A percentile compares a stretch with the other conserved stretches of the same genome.
These are phyloP conservation scores for Akanthomyces lecanii DNA, from an alignment of 2,329 filamentous ascomycete genomes.

Conservation along the genomic window DNA sequence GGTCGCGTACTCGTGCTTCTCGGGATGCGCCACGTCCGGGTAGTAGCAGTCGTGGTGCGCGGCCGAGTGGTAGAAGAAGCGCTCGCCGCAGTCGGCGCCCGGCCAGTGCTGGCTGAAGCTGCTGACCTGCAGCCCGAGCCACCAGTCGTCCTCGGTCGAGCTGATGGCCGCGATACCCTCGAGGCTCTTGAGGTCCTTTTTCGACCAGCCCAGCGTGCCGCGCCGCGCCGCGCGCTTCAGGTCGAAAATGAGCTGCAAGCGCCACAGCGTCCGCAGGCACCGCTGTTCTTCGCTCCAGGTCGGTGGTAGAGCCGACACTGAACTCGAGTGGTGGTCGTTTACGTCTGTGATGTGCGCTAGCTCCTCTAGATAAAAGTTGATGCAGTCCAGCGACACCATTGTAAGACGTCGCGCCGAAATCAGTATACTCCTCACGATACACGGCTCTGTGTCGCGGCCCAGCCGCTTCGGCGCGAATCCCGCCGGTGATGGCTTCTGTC, in stretches of 20 bases:
- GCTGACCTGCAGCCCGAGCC: slow-evolving; percentile 13
- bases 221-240: slow-evolving; percentile 7
- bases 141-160: slow-evolving; percentile 13
- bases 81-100: slow-evolving; percentile 4
- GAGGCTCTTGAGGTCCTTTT: neutral
- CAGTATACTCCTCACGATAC: slow-evolving; percentile 4
- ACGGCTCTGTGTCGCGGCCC: neutral
- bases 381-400: neutral
- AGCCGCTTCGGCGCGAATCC: slow-evolving; percentile 5
- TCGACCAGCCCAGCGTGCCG: slow-evolving; percentile 6
- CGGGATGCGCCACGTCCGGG: slow-evolving; percentile 12
- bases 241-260: slow-evolving; percentile 9
- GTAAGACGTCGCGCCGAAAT: slow-evolving; percentile 6
- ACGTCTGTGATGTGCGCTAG: neutral
- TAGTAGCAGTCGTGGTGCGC: slow-evolving; percentile 15
- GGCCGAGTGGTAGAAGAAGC: slow-evolving; percentile 15
- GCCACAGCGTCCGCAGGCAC: slow-evolving; percentile 7
- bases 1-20: slow-evolving; percentile 12
- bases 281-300: slow-evolving; percentile 13
- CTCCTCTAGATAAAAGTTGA: neutral
- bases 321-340: neutral
- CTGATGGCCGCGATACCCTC: slow-evolving; percentile 4
- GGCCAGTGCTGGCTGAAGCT: slow-evolving; percentile 17
- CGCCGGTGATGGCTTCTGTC: neutral
- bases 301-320: neutral